Percentiles rank a stretch among this genome's conserved stretches.
Evolutionary conservation across 2,329 filamentous ascomycete species (phyloP).

Genomic region (Eutypella sp.): DNA sequence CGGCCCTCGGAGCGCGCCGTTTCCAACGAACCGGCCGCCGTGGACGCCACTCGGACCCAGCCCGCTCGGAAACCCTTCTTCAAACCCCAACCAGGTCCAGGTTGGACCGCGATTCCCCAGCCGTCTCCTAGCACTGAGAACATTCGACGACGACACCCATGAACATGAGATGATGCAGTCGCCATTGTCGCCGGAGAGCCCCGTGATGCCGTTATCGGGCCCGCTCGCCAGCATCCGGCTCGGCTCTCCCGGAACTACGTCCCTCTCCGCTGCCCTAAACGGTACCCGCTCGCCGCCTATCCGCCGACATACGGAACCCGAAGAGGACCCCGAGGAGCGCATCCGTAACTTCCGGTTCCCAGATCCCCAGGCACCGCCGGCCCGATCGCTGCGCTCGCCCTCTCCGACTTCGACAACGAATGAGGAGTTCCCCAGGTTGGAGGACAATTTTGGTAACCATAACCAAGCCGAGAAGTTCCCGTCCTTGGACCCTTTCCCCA

Average conservation of each 20-base stretch:
- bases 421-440: not conserved
- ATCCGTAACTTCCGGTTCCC: not conserved
- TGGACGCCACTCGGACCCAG: not conserved
- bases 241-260: not conserved
- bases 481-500: not conserved
- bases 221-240: conserved; percentile 18
- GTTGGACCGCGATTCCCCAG: conserved; percentile 1
- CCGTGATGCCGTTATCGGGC: conserved; percentile 20
- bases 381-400: not conserved
- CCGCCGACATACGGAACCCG: not conserved
- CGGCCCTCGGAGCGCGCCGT: not conserved
- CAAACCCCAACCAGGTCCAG: no score
- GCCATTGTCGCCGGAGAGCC: conserved; percentile 19
- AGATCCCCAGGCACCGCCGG: not conserved
- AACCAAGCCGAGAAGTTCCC: not conserved
- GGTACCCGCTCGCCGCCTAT: no score
- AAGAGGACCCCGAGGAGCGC: not conserved
- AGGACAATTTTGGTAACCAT: no score
- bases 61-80: not conserved
- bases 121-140: not conserved
- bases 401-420: no score
- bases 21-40: not conserved
- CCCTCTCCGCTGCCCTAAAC: no score
- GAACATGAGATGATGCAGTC: conserved; percentile 12
- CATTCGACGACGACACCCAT: conserved; percentile 8